Conservation (phyloP, 345 rosid genomes). For the Mallotus nudiflorus region DNA sequence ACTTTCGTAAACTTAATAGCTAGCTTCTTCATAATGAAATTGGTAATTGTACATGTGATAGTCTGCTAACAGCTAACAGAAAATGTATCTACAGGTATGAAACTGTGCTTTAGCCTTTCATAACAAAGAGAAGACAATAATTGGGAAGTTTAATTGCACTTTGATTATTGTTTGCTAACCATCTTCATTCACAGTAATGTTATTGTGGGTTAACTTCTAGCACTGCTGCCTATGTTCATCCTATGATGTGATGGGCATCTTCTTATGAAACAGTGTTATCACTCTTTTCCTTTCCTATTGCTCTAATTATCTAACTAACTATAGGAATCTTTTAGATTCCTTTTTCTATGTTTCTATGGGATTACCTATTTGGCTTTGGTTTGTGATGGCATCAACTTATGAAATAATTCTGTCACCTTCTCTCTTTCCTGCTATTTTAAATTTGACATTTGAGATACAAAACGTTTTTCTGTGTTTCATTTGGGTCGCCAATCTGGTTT, state of each 20-base stretch:
- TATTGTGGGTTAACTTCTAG: background rate
- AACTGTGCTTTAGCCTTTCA: background rate
- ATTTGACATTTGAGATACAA: too few species aligned
- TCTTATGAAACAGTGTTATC: background rate
- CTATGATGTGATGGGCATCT: background rate
- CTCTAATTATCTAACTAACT: background rate
- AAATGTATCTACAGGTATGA: background rate
- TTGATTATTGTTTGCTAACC: background rate
- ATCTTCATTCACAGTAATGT: too few species aligned
- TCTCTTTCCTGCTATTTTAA: too few species aligned
- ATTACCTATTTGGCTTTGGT: background rate
- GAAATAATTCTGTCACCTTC: too few species aligned
- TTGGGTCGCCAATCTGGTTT: background rate
- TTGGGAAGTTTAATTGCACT: background rate
- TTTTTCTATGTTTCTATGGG: background rate
- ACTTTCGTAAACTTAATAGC: too few species aligned
- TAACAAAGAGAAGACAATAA: background rate
- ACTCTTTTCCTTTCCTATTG: background rate
- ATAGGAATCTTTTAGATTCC: too few species aligned
- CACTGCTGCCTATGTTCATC: background rate
- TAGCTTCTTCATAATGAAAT: background rate
- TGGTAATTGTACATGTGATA: background rate
- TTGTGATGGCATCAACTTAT: too few species aligned
- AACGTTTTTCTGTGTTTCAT: background rate
- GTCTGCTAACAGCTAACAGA: background rate